phyloP scores from a whole-genome alignment of 768 basidiomycete genomes.

The Russula brevipes region DNA sequence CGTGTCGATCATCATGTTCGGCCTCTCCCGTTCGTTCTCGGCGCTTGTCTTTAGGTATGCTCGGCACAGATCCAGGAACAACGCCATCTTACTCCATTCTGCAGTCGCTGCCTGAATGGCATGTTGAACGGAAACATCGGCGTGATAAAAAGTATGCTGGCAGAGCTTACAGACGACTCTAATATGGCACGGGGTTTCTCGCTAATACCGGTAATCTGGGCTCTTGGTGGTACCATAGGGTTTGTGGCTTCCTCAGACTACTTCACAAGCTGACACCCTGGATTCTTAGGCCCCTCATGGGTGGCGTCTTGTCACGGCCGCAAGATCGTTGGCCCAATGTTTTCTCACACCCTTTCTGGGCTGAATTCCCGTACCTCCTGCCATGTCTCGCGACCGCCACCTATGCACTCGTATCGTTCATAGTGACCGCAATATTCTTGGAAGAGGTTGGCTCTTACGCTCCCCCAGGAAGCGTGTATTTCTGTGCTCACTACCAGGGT shows the following conservation, averaged over 20 bases:
- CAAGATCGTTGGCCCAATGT: conserved; percentile 24
- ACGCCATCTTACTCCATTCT: neutral
- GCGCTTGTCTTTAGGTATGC: conserved; percentile 29
- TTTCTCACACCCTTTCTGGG: conserved; percentile 27
- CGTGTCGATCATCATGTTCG: conserved; percentile 35
- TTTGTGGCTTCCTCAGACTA: neutral
- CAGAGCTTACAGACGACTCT: conserved; percentile 56
- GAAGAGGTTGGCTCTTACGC: conserved; percentile 11
- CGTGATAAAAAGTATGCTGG: conserved; percentile 70
- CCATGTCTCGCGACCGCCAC: conserved; percentile 23
- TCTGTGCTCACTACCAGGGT: neutral
- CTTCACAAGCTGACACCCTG: neutral
- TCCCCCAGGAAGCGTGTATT: neutral
- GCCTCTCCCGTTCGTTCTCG: conserved; percentile 35
- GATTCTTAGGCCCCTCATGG: conserved; percentile 22
- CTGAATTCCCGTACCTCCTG: conserved; percentile 28
- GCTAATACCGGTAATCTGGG: conserved; percentile 32
- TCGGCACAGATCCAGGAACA: neutral
- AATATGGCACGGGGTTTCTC: conserved; percentile 46
- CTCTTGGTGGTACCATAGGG: conserved; percentile 14
- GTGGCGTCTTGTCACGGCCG: conserved; percentile 28
- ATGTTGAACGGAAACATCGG: conserved; percentile 31
- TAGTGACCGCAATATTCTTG: conserved; percentile 12
- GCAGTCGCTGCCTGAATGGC: conserved; percentile 13
- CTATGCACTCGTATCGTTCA: conserved; percentile 11